Evolutionary conservation across 2,329 filamentous ascomycete genomes (phyloP), one percentile per base, ranked within the genome.

Genomic region (Aspergillus chevalieri): DNA sequence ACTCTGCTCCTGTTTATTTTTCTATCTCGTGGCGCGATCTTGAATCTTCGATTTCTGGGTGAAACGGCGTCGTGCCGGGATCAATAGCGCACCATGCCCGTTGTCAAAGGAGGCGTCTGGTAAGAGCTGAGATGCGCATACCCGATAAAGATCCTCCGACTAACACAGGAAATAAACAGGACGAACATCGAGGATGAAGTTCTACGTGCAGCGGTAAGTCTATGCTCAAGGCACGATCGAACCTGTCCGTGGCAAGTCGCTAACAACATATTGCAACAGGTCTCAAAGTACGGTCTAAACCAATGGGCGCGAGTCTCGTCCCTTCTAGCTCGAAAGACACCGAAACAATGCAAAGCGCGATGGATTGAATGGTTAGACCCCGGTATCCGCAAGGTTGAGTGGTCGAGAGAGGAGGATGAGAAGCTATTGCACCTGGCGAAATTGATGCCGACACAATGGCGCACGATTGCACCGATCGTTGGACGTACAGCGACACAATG

Each of bases 291-390:
- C 78, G 90, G 90, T 45, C 80, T 95, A 53, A 93, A 95, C 66
- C 93, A 98, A 74, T 98, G 93, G 93, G 92, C 93, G 67, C 92
- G 93, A 71, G 93, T 97, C 56, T 96, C 93, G 49, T 97, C 93
- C 51, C 82, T 98, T 57, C 85, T 98, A 58, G 92, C 92, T 67
- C 89, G 94, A 65, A 98, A 98, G 73, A 97, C 93, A 28, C 85
- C 93, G 46, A 98, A 98, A 76, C 93, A 98, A 76, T 98, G 93
- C 83, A 98, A 98, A 76, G 92, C 93, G 53, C 82, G 93, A 75
- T 98, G 93, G 93, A 84, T 86, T 68, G 92, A 98, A 80, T 98
- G 93, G 92, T 82, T 98, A 58, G 93, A 98, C 66, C 93, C 93
- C 17, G 89, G 88, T 67, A 97, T 98, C 76, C 88, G 92, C 65